phyloP scores from a whole-genome alignment of 768 basidiomycete genomes.

The Coprinopsis strossmayeri region DNA sequence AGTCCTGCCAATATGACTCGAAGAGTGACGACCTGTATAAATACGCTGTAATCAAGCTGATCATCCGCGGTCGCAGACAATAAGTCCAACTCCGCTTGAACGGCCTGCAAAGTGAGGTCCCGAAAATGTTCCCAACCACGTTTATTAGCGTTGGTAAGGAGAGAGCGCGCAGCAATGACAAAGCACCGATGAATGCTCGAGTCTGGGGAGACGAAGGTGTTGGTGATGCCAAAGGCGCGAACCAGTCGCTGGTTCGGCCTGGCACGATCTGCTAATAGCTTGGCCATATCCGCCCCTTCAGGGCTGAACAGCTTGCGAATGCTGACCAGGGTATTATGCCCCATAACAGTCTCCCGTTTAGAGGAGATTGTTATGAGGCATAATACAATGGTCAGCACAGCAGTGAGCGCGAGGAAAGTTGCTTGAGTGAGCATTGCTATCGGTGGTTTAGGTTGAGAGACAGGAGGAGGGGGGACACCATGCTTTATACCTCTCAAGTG shows the following conservation, averaged over 20 bases:
- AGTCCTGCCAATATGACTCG: constrained; percentile 36
- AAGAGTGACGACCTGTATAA: constrained; percentile 40
- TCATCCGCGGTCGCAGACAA: background rate
- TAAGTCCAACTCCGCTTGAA: constrained; percentile 18
- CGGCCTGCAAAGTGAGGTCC: constrained; percentile 22
- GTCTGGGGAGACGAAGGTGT: constrained; percentile 45
- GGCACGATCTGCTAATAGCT: constrained; percentile 26
- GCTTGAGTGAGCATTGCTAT: constrained; percentile 1
- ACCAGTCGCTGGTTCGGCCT: constrained; percentile 28
- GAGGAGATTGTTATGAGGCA: background rate
- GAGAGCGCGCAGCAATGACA: constrained; percentile 19
- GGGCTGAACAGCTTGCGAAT: constrained; percentile 14
- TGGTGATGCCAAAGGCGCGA: constrained; percentile 31
- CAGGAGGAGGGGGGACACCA: too few relatives aligned
- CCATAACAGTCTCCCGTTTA: background rate
- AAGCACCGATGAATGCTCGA: constrained; percentile 28
- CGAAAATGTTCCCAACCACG: constrained; percentile 30
- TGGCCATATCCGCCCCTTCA: constrained; percentile 1
- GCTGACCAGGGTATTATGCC: constrained; percentile 8
- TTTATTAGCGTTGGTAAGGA: constrained; percentile 21
- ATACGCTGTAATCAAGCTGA: constrained; percentile 9
- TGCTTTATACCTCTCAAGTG: too few relatives aligned
- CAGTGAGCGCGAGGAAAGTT: background rate
- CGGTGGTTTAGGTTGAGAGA: background rate
- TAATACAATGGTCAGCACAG: background rate